Evolutionary conservation across 1,139 yeast genomes (phyloP), one percentile per base, ranked within the genome.

Genomic region (Tardiomyces blankii): DNA sequence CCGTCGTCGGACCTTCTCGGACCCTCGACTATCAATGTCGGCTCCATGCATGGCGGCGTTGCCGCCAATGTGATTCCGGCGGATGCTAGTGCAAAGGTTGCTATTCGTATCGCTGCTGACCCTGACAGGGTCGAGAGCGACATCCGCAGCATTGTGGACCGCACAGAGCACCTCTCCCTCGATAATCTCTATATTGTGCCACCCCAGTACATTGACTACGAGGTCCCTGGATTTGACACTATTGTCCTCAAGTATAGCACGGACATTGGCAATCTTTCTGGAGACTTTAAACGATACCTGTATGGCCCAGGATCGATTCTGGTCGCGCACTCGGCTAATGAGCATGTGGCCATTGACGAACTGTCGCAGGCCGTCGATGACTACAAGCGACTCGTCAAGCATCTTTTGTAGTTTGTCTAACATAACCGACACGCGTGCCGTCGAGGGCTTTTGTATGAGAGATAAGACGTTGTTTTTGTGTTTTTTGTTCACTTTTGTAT

Each of bases 1-100:
- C 86, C 87, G 11, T 53, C 49, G 1, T 72, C 78, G 33, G 75
- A 73, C 6, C 56, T 74, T 16, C 68, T 82, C 51, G 88, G 87
- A 0, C 73, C 74, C 8, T 69, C 83, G 1, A 81, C 86, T 1
- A 58, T 80, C 45, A 82, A 82, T 54, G 69, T 79, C 44, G 88
- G 87, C 1, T 48, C 59, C 18, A 65, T 81, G 38, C 53, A 66
- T n/a, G 85, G 77, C 3, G 87, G 87, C 18, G 70, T 78, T 50
- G 71, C 88, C 8, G 67, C 72, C 9, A 82, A 82, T 58, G 86
- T 82, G 21, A 63, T 82, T 12, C 82, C 89, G 1, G 81, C 80
- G 1, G 53, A 62, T 27, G 84, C 84, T 0, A 54, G 58, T 13
- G 82, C 85, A 9, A 54, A 63, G 2, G 56, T 75, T 2, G 61